phyloP scores from a whole-genome alignment of 495 filamentous ascomycete species.

The Aspergillus hancockii region DNA sequence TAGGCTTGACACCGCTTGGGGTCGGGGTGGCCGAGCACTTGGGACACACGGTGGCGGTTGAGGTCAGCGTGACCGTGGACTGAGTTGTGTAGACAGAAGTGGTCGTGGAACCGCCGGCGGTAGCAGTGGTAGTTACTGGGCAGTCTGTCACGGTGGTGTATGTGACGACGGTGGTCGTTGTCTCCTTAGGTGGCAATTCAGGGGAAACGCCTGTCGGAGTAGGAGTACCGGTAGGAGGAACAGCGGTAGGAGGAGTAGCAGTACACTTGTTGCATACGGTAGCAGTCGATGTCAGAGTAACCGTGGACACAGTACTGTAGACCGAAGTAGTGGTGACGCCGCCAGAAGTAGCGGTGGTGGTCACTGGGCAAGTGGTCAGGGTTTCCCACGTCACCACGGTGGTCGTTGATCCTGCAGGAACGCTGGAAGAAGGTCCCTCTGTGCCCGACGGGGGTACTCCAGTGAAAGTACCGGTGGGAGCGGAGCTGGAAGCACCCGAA shows the following conservation, averaged over 20 bases:
- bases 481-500: conserved; percentile 9
- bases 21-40: background rate
- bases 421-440: conserved; percentile 4
- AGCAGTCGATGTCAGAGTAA: conserved; percentile 39
- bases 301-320: conserved; percentile 41
- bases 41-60: conserved; percentile 30
- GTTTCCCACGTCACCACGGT: conserved; percentile 37
- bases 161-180: conserved; percentile 25
- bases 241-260: conserved; percentile 15
- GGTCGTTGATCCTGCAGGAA: conserved; percentile 15
- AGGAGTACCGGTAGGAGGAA: background rate
- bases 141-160: conserved; percentile 24
- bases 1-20: conserved; percentile 1
- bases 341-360: conserved; percentile 38
- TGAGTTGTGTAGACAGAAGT: conserved; percentile 35
- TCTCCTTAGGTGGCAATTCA: conserved; percentile 8
- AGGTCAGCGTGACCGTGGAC: conserved; percentile 30
- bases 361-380: conserved; percentile 47
- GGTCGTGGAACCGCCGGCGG: conserved; percentile 28
- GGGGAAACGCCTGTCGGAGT: conserved; percentile 8
- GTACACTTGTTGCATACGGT: conserved; percentile 40
- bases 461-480: conserved; percentile 32
- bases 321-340: conserved; percentile 34
- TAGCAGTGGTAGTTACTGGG: conserved; percentile 33
- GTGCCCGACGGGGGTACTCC: conserved; percentile 15